phyloP scores from a whole-genome alignment of 2,329 filamentous ascomycete species.

The Cladosporium sp. region DNA sequence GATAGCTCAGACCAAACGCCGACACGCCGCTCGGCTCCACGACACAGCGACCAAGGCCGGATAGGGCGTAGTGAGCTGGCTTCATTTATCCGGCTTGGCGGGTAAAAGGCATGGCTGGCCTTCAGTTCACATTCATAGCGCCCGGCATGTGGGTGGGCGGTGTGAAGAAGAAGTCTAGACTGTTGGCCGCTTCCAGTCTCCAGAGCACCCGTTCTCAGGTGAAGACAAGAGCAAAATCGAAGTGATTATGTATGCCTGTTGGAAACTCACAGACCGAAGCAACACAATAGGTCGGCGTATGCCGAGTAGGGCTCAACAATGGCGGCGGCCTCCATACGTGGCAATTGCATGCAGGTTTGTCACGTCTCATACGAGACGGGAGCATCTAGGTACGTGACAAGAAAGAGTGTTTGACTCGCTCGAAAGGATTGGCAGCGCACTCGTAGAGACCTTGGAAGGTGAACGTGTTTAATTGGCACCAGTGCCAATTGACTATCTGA shows the following conservation, averaged over 20 bases:
- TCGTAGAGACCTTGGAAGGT: too few species aligned
- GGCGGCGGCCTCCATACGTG: neutral
- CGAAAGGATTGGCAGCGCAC: too few species aligned
- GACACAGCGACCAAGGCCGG: neutral
- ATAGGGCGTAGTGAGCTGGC: neutral
- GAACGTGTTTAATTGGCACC: too few species aligned
- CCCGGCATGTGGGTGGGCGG: neutral
- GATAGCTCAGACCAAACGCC: neutral
- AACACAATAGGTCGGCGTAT: neutral
- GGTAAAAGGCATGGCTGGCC: neutral
- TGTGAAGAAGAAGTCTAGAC: neutral
- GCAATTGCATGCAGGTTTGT: neutral
- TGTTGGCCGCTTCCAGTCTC: neutral
- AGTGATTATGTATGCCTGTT: too few species aligned
- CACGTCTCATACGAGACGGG: neutral
- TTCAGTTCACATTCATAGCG: neutral
- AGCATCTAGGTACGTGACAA: neutral
- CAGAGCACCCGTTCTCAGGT: neutral
- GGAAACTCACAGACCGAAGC: too few species aligned
- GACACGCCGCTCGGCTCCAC: constrained; percentile 1
- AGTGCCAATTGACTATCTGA: too few species aligned
- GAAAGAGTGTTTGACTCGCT: too few species aligned
- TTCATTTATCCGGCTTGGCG: constrained; percentile 3
- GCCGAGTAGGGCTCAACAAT: neutral
- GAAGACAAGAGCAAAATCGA: too few species aligned